A percentile compares a stretch with the other conserved stretches of the same genome.
Conservation (phyloP, 371 early-diverging fungal genomes). For the Zopfochytrium polystomum region DNA sequence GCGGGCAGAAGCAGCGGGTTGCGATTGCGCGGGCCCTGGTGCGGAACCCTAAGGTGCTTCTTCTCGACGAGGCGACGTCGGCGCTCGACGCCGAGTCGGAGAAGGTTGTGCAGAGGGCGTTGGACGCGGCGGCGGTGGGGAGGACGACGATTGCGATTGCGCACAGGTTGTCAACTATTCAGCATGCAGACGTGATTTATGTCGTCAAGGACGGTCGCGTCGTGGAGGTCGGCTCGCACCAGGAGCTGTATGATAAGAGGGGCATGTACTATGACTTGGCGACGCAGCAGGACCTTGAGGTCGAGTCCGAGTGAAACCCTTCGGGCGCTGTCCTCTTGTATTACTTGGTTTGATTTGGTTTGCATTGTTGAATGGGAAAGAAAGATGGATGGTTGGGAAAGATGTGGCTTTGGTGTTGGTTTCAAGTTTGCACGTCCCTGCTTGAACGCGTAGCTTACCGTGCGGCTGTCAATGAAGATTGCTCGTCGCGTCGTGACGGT, state of each 20-base stretch:
- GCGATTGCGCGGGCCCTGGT: conserved; percentile 36
- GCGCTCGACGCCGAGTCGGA: conserved; percentile 69
- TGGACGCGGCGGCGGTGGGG: conserved; percentile 66
- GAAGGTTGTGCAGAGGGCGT: conserved; percentile 68
- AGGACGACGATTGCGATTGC: conserved; percentile 90
- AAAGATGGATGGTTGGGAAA: too few species aligned
- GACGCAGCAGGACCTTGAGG: too few species aligned
- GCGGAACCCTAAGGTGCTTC: conserved; percentile 29
- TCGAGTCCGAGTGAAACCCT: too few species aligned
- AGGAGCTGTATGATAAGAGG: conserved; percentile 35
- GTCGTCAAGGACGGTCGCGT: conserved; percentile 44
- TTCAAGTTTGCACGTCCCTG: too few species aligned
- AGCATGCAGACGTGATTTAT: conserved; percentile 37
- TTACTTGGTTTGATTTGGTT: too few species aligned
- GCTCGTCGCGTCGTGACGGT: too few species aligned
- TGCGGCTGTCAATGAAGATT: too few species aligned
- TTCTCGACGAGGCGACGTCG: conserved; percentile 48
- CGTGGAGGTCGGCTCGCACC: conserved; percentile 35
- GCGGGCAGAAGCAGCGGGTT: conserved; percentile 80
- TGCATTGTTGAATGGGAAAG: too few species aligned
- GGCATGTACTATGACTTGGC: too few species aligned
- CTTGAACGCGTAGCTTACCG: too few species aligned
- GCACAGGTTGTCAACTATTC: conserved; percentile 63
- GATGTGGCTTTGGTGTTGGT: too few species aligned
- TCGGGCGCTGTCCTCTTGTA: too few species aligned